Conservation (phyloP, 768 basidiomycete species). For the Boletus fagicola region DNA sequence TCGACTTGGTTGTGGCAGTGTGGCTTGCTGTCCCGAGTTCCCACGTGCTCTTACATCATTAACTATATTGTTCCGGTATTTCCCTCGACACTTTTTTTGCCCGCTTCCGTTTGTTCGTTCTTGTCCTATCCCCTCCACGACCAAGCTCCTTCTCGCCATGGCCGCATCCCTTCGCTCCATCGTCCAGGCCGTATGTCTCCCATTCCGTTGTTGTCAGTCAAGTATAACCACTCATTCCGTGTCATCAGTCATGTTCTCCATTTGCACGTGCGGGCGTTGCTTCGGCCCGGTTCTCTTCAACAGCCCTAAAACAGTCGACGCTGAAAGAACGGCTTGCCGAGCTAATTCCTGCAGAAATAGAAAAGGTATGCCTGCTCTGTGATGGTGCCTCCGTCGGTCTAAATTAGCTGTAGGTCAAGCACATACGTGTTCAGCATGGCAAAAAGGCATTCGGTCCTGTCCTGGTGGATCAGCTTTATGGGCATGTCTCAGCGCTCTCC, state of each 20-base stretch:
- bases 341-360: constrained; percentile 82
- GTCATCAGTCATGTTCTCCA: constrained; percentile 48
- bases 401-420: constrained; percentile 59
- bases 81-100: constrained; percentile 19
- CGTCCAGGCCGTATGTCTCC: constrained; percentile 35
- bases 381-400: neutral
- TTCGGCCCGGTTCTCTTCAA: constrained; percentile 62
- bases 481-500: constrained; percentile 41
- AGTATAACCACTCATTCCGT: neutral
- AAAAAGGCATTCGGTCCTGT: constrained; percentile 93
- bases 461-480: constrained; percentile 86
- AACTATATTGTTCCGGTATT: constrained; percentile 24
- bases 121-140: neutral
- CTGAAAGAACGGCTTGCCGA: constrained; percentile 92
- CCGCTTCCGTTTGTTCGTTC: neutral
- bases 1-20: too few relatives aligned
- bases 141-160: constrained; percentile 34
- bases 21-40: constrained; percentile 1
- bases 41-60: constrained; percentile 13
- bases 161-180: constrained; percentile 40
- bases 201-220: constrained; percentile 13
- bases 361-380: constrained; percentile 29
- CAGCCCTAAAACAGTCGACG: constrained; percentile 62
- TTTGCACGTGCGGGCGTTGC: constrained; percentile 42
- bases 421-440: constrained; percentile 81